Base-by-base conservation (phyloP, 2,329 filamentous ascomycete species). In the Dactylellina haptotyla region DNA sequence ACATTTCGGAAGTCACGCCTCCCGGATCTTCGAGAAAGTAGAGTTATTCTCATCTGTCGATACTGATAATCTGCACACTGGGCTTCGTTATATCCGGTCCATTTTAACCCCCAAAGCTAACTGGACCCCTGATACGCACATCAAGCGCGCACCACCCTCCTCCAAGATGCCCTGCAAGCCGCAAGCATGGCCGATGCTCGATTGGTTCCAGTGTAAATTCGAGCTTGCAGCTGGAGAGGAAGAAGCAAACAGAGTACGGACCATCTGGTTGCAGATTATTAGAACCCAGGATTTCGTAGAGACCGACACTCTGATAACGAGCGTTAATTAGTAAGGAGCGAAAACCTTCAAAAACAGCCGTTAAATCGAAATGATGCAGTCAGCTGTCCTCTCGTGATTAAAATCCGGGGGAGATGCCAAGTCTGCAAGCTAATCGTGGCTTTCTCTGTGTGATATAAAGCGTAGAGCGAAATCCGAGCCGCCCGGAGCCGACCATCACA, bases 81-180 rank as follows among this genome's bases (percentile, higher is more conserved):
- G n/a, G n/a, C n/a, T n/a, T n/a, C n/a, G n/a, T n/a, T n/a, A n/a
- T n/a, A n/a, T n/a, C n/a, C n/a, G n/a, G n/a, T n/a, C n/a, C n/a
- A n/a, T n/a, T n/a, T n/a, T n/a, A n/a, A n/a, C n/a, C n/a, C n/a
- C n/a, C n/a, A n/a, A n/a, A n/a, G n/a, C n/a, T n/a, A n/a, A n/a
- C n/a, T n/a, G n/a, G n/a, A n/a, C n/a, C n/a, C n/a, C n/a, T n/a
- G n/a, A n/a, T n/a, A n/a, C n/a, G n/a, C n/a, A n/a, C n/a, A n/a
- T n/a, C n/a, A n/a, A n/a, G n/a, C n/a, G 18, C 45, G 32, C 16
- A 34, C 34, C 43, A 14, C 28, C n/a, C 43, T 34, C 30, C 51
- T 32, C 50, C 9, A 66, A 25, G 26, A 72, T 72, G 67, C 67
- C 67, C 45, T 72, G 67, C 59, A 65, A 72, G 32, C 67, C 67